Evolutionary conservation across 1,284 basidiomycete species (phyloP), one percentile per base, ranked within the genome.

Genomic region (Butyriboletus regius): DNA sequence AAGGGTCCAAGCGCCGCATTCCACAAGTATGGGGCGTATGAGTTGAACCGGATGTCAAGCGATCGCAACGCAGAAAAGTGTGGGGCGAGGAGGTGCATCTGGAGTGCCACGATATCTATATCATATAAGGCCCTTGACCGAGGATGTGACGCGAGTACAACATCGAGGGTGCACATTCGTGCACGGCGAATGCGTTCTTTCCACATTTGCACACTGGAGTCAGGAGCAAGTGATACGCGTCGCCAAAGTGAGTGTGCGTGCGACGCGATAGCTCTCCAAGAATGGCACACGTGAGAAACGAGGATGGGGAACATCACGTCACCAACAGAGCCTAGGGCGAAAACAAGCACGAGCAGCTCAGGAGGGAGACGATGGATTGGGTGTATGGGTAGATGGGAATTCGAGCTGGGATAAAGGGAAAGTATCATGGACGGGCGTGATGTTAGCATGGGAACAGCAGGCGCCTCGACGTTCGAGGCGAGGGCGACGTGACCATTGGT

Each of bases 271-370:
- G 71, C 63, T 43, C 83, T 72, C 83, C 83, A 86, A 37, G 68
- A 63, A 43, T 72, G 69, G 62, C 82, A 85, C 52, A 83, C 79
- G 57, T 84, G 83, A 14, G 83, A 83, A 43, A 82, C 69, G 39
- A 68, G 66, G 51, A 85, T 55, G 18, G 82, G 78, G 38, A 83
- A 72, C 70, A 76, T 75, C 48, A 64, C 59, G 58, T 82, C 76
- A 44, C 75, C 72, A 51, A 78, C 67, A 15, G 79, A 70, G n/a
- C 78, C 83, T 15, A 81, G 67, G 29, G 75, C 60, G 58, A 86
- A 84, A 43, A 85, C 75, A 54, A 76, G 73, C 34, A 77, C 71
- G 35, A 86, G 72, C 26, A 86, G 63, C 61, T 86, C 83, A 31
- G 71, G 67, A 7, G 83, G 83, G 41, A 85, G 72, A 26, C 62